These are phyloP conservation scores for Solidago caesia DNA, from an alignment of 129 eudicot genomes.

Conservation along the genomic window DNA sequence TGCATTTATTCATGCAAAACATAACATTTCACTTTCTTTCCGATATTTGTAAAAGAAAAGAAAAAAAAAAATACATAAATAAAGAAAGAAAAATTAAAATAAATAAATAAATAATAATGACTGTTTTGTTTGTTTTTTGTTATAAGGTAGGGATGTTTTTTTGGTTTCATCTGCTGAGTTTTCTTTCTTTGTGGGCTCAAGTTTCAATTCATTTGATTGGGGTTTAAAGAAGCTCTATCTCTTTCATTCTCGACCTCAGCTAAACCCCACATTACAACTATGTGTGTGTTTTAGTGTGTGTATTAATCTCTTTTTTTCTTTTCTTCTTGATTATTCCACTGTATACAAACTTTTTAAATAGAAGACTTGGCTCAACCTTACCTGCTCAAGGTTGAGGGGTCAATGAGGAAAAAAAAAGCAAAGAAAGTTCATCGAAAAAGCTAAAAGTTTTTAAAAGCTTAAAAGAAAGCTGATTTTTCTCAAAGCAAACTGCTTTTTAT, in stretches of 20 bases:
- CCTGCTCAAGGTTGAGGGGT: conserved; percentile 71
- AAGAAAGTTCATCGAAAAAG: conserved; percentile 67
- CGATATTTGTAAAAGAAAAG: not conserved
- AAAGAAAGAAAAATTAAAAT: not conserved
- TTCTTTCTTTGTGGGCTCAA: conserved; percentile 47
- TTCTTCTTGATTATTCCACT: conserved; percentile 18
- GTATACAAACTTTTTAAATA: conserved; percentile 35
- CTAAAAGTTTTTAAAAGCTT: conserved; percentile 47
- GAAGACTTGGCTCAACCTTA: conserved; percentile 64
- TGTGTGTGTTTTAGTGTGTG: conserved; percentile 33
- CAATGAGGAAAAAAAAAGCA: conserved; percentile 42
- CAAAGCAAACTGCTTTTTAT: conserved; percentile 43
- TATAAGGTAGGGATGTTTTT: conserved; percentile 50
- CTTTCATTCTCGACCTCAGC: conserved; percentile 24
- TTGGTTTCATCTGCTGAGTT: conserved; percentile 43
- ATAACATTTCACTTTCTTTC: conserved; percentile 20
- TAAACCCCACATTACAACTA: conserved; percentile 32
- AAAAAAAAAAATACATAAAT: not conserved
- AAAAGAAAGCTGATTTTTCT: conserved; percentile 54
- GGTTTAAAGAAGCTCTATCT: conserved; percentile 40
- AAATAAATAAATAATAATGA: conserved; percentile 26
- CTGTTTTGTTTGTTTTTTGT: conserved; percentile 43
- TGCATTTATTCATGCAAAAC: conserved; percentile 56
- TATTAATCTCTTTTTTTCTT: conserved; percentile 22
- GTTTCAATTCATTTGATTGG: conserved; percentile 45